phyloP scores from a whole-genome alignment of 306 rosid species.

The Phaseolus lunatus region DNA sequence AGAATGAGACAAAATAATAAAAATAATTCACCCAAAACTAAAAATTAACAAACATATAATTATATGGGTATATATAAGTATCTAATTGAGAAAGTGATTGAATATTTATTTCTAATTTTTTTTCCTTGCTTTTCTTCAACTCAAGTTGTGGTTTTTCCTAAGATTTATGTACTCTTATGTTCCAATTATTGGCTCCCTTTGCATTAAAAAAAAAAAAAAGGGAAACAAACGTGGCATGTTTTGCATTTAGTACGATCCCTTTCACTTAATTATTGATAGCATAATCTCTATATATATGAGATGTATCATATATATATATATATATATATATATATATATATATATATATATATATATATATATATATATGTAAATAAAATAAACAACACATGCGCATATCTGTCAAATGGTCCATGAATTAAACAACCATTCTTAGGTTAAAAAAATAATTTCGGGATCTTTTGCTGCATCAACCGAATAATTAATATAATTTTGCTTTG shows the following conservation, averaged over 20 bases:
- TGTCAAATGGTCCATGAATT: slow-evolving; percentile 27
- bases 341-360: no score
- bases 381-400: not conserved
- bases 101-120: not conserved
- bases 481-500: slow-evolving; percentile 21
- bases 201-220: slow-evolving; percentile 12
- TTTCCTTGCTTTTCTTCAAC: slow-evolving; percentile 19
- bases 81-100: not conserved
- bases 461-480: slow-evolving; percentile 1
- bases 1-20: slow-evolving; percentile 3
- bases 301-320: no score
- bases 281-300: not conserved
- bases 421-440: slow-evolving; percentile 7
- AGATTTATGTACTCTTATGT: slow-evolving; percentile 33
- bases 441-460: not conserved
- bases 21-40: not conserved
- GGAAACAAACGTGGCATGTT: slow-evolving; percentile 46
- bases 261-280: slow-evolving; percentile 52
- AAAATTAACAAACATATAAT: slow-evolving; percentile 10
- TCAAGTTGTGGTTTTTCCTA: slow-evolving; percentile 40
- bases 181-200: slow-evolving; percentile 49
- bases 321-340: no score
- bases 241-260: slow-evolving; percentile 44
- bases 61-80: not conserved
- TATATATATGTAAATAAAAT: not conserved